phyloP scores from a whole-genome alignment of 2,329 filamentous ascomycete species.

The Xylariaceae sp. region DNA sequence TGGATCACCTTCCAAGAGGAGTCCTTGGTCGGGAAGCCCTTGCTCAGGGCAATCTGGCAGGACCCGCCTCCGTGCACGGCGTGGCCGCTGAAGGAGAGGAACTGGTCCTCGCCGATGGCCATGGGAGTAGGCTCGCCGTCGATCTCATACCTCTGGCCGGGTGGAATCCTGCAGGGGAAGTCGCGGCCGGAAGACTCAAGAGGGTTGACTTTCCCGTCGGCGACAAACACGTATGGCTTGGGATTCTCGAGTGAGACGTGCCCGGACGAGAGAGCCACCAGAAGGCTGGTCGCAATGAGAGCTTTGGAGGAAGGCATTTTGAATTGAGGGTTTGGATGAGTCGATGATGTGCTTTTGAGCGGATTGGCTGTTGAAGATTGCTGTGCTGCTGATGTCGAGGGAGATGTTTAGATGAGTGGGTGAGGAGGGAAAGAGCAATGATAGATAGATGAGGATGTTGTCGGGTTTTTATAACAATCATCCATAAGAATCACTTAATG shows the following conservation, averaged over 20 bases:
- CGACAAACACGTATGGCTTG: constrained; percentile 41
- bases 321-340: too few species aligned
- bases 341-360: neutral
- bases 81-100: constrained; percentile 9
- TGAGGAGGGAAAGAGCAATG: too few species aligned
- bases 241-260: constrained; percentile 61
- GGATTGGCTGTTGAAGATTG: neutral
- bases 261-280: constrained; percentile 30
- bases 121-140: constrained; percentile 44
- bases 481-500: too few species aligned
- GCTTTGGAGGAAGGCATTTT: constrained; percentile 11
- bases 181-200: constrained; percentile 49
- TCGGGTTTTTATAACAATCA: too few species aligned
- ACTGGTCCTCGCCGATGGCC: constrained; percentile 43
- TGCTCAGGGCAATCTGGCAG: constrained; percentile 67
- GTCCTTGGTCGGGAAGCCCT: constrained; percentile 51
- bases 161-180: constrained; percentile 63
- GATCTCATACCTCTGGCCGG: constrained; percentile 33
- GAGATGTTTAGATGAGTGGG: too few species aligned
- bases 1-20: constrained; percentile 66
- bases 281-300: constrained; percentile 9
- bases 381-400: neutral
- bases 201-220: constrained; percentile 50
- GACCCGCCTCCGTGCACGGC: constrained; percentile 60
- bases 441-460: too few species aligned